Evolutionary conservation across 2,329 filamentous ascomycete genomes (phyloP).

Genomic region (Seiridium unicorne): DNA sequence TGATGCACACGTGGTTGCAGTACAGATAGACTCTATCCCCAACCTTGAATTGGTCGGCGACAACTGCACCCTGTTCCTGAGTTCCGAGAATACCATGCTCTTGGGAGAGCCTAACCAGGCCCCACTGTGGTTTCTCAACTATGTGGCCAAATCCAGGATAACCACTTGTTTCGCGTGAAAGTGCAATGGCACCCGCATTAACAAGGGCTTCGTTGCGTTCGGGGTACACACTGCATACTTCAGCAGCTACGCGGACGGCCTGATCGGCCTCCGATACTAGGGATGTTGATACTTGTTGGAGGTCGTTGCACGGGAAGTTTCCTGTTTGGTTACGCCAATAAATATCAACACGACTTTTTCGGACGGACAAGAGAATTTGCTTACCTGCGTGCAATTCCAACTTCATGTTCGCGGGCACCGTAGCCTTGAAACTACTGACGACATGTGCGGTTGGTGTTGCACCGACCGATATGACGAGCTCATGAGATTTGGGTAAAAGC

Average conservation of each 20-base stretch:
- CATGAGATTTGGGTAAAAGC: neutral
- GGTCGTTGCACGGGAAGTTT: constrained; percentile 4
- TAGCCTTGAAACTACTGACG: neutral
- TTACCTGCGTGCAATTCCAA: constrained; percentile 6
- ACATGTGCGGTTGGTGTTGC: constrained; percentile 4
- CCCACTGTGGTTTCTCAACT: neutral
- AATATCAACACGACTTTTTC: neutral
- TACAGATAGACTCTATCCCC: constrained; percentile 3
- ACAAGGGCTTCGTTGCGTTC: constrained; percentile 5
- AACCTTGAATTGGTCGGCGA: neutral
- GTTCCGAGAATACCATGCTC: constrained; percentile 3
- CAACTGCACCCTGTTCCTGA: neutral
- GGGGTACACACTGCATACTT: constrained; percentile 3
- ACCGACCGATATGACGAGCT: neutral
- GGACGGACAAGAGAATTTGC: neutral
- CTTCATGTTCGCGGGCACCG: neutral
- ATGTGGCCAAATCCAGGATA: neutral
- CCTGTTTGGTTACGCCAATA: neutral
- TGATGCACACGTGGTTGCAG: constrained; percentile 3
- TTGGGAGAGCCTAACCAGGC: neutral
- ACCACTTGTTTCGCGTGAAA: neutral
- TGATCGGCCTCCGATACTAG: neutral
- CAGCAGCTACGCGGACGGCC: neutral
- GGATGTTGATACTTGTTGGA: neutral
- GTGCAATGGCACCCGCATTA: constrained; percentile 3